phyloP scores from a whole-genome alignment of 257 asterid species.

The Solanum ossicruentum region DNA sequence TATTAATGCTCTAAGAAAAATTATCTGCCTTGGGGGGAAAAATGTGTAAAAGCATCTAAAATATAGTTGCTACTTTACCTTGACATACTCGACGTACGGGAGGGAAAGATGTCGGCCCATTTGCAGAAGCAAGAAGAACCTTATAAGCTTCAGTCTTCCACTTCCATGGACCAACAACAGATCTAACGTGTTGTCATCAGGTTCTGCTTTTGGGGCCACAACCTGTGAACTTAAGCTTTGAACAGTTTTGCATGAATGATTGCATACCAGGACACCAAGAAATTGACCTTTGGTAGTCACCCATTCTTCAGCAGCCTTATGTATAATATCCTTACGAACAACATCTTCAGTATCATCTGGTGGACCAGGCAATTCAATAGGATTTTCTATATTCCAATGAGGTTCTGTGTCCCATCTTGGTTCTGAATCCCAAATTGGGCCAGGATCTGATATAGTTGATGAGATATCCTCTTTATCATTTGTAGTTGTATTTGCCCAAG shows the following conservation, averaged over 20 bases:
- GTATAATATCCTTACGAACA: constrained; percentile 23
- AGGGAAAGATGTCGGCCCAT: constrained; percentile 77
- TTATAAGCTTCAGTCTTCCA: constrained; percentile 78
- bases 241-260: constrained; percentile 89
- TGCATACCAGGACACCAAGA: constrained; percentile 83
- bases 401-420: constrained; percentile 94
- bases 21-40: neutral
- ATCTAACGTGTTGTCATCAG: constrained; percentile 77
- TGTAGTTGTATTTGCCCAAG: constrained; percentile 60
- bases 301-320: constrained; percentile 66
- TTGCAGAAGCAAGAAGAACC: constrained; percentile 74
- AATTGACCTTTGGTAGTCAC: constrained; percentile 58
- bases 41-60: neutral
- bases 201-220: constrained; percentile 95
- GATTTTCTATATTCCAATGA: constrained; percentile 50
- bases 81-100: constrained; percentile 85
- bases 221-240: constrained; percentile 95
- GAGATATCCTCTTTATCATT: constrained; percentile 89
- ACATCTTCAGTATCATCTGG: constrained; percentile 35
- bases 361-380: constrained; percentile 62
- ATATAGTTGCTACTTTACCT: constrained; percentile 34
- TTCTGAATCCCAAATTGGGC: constrained; percentile 97
- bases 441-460: constrained; percentile 97
- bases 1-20: neutral
- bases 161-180: constrained; percentile 76